These are phyloP conservation scores for Incumbomyces lentus DNA, from an alignment of 2,329 filamentous ascomycete genomes.

Conservation along the genomic window DNA sequence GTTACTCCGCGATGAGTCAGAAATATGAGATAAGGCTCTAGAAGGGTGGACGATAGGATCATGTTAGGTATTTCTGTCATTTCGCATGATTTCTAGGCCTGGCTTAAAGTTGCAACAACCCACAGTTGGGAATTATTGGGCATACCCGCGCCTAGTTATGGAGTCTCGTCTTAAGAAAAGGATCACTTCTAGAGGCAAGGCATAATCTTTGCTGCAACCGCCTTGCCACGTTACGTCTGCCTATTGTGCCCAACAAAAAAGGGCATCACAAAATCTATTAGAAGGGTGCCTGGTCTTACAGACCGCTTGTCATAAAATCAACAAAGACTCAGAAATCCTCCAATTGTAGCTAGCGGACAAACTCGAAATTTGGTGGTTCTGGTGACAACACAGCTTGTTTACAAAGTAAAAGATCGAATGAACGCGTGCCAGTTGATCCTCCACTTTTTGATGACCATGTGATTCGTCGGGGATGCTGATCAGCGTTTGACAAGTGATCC, in stretches of 20 bases:
- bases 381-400: slow-evolving; percentile 3
- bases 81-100: too few species aligned
- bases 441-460: slow-evolving; percentile 1
- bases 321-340: not conserved
- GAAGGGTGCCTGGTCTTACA: not conserved
- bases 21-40: too few species aligned
- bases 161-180: not conserved
- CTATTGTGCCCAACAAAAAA: slow-evolving; percentile 1
- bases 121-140: not conserved
- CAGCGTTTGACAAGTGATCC: slow-evolving; percentile 1
- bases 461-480: slow-evolving; percentile 4
- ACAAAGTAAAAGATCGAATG: slow-evolving; percentile 4
- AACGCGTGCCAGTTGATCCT: not conserved
- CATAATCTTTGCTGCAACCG: not conserved
- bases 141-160: not conserved
- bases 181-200: not conserved
- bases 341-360: slow-evolving; percentile 1
- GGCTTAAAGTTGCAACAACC: too few species aligned
- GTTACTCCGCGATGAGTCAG: too few species aligned
- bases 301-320: not conserved
- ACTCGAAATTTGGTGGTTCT: slow-evolving; percentile 4
- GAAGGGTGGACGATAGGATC: too few species aligned
- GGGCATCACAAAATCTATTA: too few species aligned
- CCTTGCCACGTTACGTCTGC: not conserved
- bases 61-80: too few species aligned